Percentiles rank a stretch among this genome's conserved stretches.
Evolutionary conservation across 495 filamentous ascomycete genomes (phyloP).

Genomic region (Parmelia sp.): DNA sequence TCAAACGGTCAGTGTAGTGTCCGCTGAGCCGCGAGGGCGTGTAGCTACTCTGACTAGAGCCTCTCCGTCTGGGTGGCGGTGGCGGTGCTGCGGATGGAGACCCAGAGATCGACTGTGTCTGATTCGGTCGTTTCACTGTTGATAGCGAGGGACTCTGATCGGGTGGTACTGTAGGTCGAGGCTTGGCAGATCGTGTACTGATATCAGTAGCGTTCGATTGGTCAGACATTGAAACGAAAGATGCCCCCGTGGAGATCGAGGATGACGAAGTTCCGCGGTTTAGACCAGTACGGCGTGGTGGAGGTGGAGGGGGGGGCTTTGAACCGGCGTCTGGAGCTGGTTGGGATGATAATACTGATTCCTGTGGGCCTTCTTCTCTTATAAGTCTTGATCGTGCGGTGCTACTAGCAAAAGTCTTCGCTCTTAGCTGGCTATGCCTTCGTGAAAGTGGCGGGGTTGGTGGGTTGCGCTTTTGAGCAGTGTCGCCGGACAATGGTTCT

Average conservation of each 20-base stretch:
- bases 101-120: slow-evolving; percentile 14
- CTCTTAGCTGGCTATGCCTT: slow-evolving; percentile 45
- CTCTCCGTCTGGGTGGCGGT: slow-evolving; percentile 53
- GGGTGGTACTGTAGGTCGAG: slow-evolving; percentile 34
- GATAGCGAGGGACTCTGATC: slow-evolving; percentile 33
- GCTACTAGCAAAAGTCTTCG: slow-evolving; percentile 36
- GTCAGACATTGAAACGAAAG: slow-evolving; percentile 18
- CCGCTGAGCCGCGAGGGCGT: slow-evolving; percentile 29
- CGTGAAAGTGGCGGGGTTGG: slow-evolving; percentile 46
- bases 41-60: slow-evolving; percentile 47
- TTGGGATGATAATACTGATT: slow-evolving; percentile 10
- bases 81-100: slow-evolving; percentile 36
- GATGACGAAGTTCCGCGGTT: slow-evolving; percentile 33
- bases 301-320: slow-evolving; percentile 39
- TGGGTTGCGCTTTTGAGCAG: slow-evolving; percentile 26
- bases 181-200: slow-evolving; percentile 18
- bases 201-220: slow-evolving; percentile 29
- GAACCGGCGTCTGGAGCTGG: slow-evolving; percentile 21
- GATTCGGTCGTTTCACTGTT: slow-evolving; percentile 21
- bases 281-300: slow-evolving; percentile 42
- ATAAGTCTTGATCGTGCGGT: slow-evolving; percentile 26
- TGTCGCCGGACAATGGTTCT: not conserved
- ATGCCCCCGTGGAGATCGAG: slow-evolving; percentile 22
- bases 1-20: slow-evolving; percentile 26
- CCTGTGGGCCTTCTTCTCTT: slow-evolving; percentile 15